Base-by-base conservation (phyloP, 2,329 filamentous ascomycete genomes). In the Beauveria pseudobassiana region DNA sequence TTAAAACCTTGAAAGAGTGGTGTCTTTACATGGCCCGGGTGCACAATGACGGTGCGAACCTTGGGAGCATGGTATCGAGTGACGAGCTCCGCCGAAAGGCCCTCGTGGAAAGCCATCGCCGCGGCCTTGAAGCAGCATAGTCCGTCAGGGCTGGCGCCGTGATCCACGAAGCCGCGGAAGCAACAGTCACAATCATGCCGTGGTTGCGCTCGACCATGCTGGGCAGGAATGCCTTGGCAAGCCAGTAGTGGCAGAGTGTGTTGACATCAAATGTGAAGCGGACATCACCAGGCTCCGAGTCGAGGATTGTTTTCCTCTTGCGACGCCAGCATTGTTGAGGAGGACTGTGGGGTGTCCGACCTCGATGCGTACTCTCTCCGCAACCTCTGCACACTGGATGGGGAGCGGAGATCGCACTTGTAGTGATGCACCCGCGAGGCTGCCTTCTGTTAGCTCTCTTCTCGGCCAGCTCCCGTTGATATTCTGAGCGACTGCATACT, bases 181-280 rank as follows among this genome's bases (percentile, higher is more conserved):
- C 84, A 24, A 91, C 80, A 0, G 86, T 91, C 24, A 91, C 86
- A 46, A 91, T 72, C 80, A 89, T 89, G 63, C 89, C 88, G 74
- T 91, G 88, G 74, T 90, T 85, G 14, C 69, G 70, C 8, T 73
- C 69, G 57, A 87, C 73, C 80, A 92, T 88, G 65, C 75, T 70
- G 0, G 88, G 88, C 1, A 92, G 75, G 73, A 91, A 91, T 62
- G 86, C 81, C 69, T 85, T 82, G 7, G 81, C 75, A n/a, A 86
- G 79, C 78, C 81, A 86, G 76, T 84, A 90, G 73, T 88, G 87
- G 2, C 85, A 78, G 38, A 91, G 71, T 0, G 85, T 77, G 74
- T 91, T 92, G 67, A 91, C 85, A 63, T 86, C 85, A 71, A 91
- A 90, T 57, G 87, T 88, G 67, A 87, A 82, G 43, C 82, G 82